A percentile compares a stretch with the other conserved stretches of the same genome.
These are phyloP conservation scores for Rhynchospora breviuscula DNA, from an alignment of 176 grass and related monocot genomes.

Conservation along the genomic window DNA sequence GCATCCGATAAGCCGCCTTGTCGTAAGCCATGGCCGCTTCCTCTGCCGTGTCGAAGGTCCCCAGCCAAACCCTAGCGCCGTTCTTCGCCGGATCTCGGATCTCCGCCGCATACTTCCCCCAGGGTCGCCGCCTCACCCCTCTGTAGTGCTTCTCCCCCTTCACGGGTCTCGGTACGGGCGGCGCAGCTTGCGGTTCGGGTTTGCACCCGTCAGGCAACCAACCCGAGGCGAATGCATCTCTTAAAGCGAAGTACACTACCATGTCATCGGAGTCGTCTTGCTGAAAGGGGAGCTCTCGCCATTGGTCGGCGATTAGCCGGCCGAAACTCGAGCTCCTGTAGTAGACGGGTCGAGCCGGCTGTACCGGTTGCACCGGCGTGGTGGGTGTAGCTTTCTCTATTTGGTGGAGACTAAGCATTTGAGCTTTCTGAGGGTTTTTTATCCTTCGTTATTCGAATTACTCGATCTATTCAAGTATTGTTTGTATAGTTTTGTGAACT, in stretches of 20 bases:
- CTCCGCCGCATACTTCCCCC: conserved; percentile 64
- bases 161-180: neutral
- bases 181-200: conserved; percentile 27
- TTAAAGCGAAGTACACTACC: conserved; percentile 62
- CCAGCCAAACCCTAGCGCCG: conserved; percentile 81
- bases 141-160: conserved; percentile 57
- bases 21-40: conserved; percentile 75
- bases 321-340: conserved; percentile 65
- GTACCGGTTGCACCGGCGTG: neutral
- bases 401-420: conserved; percentile 13
- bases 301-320: conserved; percentile 68
- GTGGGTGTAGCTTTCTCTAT: neutral
- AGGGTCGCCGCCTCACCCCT: conserved; percentile 59
- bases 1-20: conserved; percentile 81
- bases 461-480: too few relatives aligned
- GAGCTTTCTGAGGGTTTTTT: neutral
- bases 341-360: conserved; percentile 33
- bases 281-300: conserved; percentile 77
- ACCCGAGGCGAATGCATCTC: conserved; percentile 59
- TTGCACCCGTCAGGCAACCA: conserved; percentile 65
- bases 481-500: neutral
- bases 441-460: neutral
- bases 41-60: conserved; percentile 73
- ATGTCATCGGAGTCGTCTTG: conserved; percentile 88
- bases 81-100: conserved; percentile 67